Evolutionary conservation across 2,329 filamentous ascomycete genomes (phyloP).

Genomic region (Coniella lustricola): DNA sequence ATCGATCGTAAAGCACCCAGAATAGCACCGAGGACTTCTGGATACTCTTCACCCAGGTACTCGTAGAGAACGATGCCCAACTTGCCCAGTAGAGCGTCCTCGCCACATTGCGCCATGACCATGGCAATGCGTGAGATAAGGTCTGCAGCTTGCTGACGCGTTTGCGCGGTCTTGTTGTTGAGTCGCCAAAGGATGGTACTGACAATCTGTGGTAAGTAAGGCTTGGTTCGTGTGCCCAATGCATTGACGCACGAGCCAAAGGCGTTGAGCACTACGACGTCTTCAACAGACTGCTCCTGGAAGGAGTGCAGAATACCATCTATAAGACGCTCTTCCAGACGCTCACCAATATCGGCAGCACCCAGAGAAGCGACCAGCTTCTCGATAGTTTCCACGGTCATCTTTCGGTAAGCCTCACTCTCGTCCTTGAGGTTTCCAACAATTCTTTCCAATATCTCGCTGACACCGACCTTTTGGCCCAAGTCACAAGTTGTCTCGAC

Average conservation of each 20-base stretch:
- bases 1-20: constrained; percentile 91
- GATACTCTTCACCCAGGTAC: constrained; percentile 97
- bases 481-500: constrained; percentile 97
- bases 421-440: constrained; percentile 97
- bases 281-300: constrained; percentile 96
- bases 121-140: constrained; percentile 94
- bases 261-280: constrained; percentile 91
- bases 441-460: constrained; percentile 88
- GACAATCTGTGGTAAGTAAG: constrained; percentile 93
- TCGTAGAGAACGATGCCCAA: constrained; percentile 93
- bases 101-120: constrained; percentile 98
- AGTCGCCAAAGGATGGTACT: constrained; percentile 92
- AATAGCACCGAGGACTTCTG: constrained; percentile 94
- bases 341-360: constrained; percentile 86
- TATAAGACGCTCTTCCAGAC: constrained; percentile 86
- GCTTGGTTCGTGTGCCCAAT: constrained; percentile 86
- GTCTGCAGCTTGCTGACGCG: constrained; percentile 93
- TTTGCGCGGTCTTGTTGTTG: constrained; percentile 96
- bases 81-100: constrained; percentile 93
- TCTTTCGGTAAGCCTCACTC: constrained; percentile 95
- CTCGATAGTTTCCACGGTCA: constrained; percentile 97
- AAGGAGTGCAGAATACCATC: constrained; percentile 94
- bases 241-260: constrained; percentile 98
- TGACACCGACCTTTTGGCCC: constrained; percentile 93
- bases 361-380: constrained; percentile 91